Conservation (phyloP, 306 rosid genomes). For the Senna siamea region DNA sequence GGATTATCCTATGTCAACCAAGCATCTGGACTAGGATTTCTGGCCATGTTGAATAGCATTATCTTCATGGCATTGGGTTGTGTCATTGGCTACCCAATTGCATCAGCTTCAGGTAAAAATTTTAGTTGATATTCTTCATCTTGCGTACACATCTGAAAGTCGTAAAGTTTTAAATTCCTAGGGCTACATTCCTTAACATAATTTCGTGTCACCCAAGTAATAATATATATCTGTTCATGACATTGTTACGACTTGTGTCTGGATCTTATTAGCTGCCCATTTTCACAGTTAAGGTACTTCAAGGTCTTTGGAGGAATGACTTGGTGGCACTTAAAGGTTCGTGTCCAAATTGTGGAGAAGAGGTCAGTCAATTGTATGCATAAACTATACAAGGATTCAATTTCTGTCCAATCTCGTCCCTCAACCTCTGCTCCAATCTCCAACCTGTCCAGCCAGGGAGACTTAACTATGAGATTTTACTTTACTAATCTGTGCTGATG, state of each 20-base stretch:
- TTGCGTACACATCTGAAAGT: neutral
- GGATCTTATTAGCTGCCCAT: conserved; percentile 7
- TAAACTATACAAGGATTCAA: neutral
- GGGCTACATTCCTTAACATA: conserved; percentile 3
- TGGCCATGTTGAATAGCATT: conserved; percentile 54
- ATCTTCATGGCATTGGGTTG: conserved; percentile 64
- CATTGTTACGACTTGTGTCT: neutral
- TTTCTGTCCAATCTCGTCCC: conserved; percentile 14
- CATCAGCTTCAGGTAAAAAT: conserved; percentile 75
- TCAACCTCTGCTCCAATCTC: neutral
- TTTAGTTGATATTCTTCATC: conserved; percentile 25
- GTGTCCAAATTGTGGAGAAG: conserved; percentile 95
- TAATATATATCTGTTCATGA: neutral
- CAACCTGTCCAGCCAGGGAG: conserved; percentile 11
- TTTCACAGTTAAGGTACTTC: conserved; percentile 75
- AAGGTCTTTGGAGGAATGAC: conserved; percentile 81
- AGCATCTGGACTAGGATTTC: conserved; percentile 47
- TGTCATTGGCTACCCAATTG: conserved; percentile 71
- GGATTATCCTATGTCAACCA: conserved; percentile 56
- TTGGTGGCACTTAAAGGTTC: conserved; percentile 83
- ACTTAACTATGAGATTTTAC: conserved; percentile 13
- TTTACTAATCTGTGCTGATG: conserved; percentile 6
- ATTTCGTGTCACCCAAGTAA: neutral
- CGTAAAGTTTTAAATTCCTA: conserved; percentile 12
- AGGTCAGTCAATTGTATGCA: conserved; percentile 56